Evolutionary conservation across 805 yeast species (phyloP).

Genomic region (Maudiozyma saulgeensis): DNA sequence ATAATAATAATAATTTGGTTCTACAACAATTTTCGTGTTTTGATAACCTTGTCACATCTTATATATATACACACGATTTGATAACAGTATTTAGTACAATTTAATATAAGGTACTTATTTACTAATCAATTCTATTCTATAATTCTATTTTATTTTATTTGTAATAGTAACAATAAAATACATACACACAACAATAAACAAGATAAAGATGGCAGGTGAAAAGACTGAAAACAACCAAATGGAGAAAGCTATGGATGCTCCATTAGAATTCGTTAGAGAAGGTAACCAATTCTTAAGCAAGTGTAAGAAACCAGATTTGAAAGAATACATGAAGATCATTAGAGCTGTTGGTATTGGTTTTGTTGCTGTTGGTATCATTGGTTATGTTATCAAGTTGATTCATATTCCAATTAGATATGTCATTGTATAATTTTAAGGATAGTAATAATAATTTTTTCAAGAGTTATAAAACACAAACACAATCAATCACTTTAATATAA

Average conservation of each 20-base stretch:
- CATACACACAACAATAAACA: background rate
- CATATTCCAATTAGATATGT: constrained; percentile 95
- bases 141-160: background rate
- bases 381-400: constrained; percentile 85
- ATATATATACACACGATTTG: too few relatives aligned
- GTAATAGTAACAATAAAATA: background rate
- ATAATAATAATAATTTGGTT: background rate
- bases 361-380: constrained; percentile 95
- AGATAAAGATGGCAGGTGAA: constrained; percentile 19
- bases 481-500: too few relatives aligned
- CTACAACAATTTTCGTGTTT: background rate
- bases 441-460: too few relatives aligned
- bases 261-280: constrained; percentile 84
- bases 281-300: constrained; percentile 81
- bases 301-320: constrained; percentile 86
- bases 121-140: background rate
- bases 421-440: constrained; percentile 50
- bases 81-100: too few relatives aligned
- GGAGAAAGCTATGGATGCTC: constrained; percentile 75
- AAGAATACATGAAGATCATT: constrained; percentile 79
- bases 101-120: too few relatives aligned
- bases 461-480: too few relatives aligned
- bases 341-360: constrained; percentile 97
- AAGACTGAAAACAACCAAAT: constrained; percentile 22
- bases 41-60: too few relatives aligned